These are phyloP conservation scores for Neurospora africana DNA, from an alignment of 495 filamentous ascomycete species.

Conservation along the genomic window DNA sequence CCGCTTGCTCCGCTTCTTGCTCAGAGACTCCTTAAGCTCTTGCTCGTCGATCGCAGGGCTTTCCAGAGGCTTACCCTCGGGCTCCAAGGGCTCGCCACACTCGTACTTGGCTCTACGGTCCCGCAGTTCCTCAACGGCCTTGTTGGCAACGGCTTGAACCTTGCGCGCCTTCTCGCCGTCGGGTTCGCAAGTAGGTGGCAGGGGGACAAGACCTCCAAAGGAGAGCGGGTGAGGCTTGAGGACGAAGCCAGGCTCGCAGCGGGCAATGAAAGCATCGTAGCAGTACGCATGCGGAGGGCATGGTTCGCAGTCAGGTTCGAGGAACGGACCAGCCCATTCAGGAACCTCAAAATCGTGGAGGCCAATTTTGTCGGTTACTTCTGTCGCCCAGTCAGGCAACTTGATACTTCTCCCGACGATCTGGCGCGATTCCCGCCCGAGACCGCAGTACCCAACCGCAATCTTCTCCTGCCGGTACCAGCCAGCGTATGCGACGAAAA, in stretches of 20 bases:
- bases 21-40: constrained; percentile 66
- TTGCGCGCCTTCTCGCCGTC: constrained; percentile 85
- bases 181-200: constrained; percentile 88
- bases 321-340: constrained; percentile 52
- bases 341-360: constrained; percentile 39
- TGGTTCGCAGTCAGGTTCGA: constrained; percentile 80
- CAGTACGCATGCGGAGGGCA: constrained; percentile 90
- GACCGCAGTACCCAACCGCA: constrained; percentile 87
- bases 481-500: constrained; percentile 59
- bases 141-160: constrained; percentile 78
- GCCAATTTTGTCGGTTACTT: constrained; percentile 31
- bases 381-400: constrained; percentile 32
- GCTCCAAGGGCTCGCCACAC: constrained; percentile 65
- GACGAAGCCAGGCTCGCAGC: constrained; percentile 80
- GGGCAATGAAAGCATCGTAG: constrained; percentile 61
- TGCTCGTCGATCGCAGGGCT: constrained; percentile 59
- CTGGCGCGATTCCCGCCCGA: constrained; percentile 50
- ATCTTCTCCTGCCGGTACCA: constrained; percentile 94
- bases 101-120: constrained; percentile 81
- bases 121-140: constrained; percentile 76
- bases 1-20: constrained; percentile 59
- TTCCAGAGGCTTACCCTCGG: constrained; percentile 44
- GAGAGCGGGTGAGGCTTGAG: constrained; percentile 76
- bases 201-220: constrained; percentile 66
- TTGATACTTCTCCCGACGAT: constrained; percentile 35